Evolutionary conservation across 1,139 yeast species (phyloP), one percentile per base, ranked within the genome.

Genomic region (Lodderomyces jiufengensis): DNA sequence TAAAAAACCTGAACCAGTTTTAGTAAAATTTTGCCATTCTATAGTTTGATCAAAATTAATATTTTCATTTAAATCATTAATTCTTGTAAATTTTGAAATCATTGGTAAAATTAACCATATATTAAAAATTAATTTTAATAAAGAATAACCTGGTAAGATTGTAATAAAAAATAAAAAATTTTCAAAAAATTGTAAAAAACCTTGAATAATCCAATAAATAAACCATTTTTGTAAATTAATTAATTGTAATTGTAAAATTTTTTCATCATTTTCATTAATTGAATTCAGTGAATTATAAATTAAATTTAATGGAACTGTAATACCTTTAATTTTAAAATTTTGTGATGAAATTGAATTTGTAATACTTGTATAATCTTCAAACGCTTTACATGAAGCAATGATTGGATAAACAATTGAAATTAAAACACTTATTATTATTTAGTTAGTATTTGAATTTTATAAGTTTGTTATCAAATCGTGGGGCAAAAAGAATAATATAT

Each of bases 51-150:
- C 49, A 33, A 45, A 46, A 2, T 41, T 37, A 8, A 39, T 24
- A 28, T 33, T 31, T 9, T 32, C 33, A 12, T 48, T 40, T 16
- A 39, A 27, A 13, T 36, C 39, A 29, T 34, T 14, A 16, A 12
- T 7, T n/a, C 18, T 15, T 4, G 6, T 10, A 14, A 14, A 29
- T 20, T 38, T 22, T 9, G 43, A 39, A 9, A 61, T 38, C 49
- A 70, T 55, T 5, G 84, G 84, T 13, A 66, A 55, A 9, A 78
- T 61, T 30, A 80, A 55, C 85, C 85, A 80, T 9, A 69, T 44
- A 10, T 71, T 65, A 23, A 75, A 40, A 21, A 59, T 66, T 9
- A 76, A 48, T 31, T 61, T 61, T 12, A 68, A 11, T 10, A 76
- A 41, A 2, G 69, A 51, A 47, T 67, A 74, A 32, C 78, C 69